phyloP scores from a whole-genome alignment of 305 asterid species.

The Nicotiana rustica region DNA sequence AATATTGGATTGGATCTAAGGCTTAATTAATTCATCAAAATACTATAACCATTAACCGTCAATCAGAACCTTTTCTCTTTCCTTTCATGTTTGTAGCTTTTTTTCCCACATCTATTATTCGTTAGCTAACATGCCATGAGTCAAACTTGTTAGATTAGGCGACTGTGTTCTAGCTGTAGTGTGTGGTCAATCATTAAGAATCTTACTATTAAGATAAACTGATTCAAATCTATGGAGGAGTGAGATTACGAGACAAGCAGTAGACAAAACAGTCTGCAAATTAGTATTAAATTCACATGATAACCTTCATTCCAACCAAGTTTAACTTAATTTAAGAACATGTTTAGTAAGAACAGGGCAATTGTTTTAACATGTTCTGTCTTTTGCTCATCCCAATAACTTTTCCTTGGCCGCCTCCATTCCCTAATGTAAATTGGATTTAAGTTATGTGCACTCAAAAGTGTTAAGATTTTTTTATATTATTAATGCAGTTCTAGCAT shows the following conservation, averaged over 20 bases:
- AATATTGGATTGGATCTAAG: not conserved
- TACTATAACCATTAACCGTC: not conserved
- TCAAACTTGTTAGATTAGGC: not conserved
- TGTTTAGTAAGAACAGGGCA: constrained; percentile 51
- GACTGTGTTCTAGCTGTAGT: not conserved
- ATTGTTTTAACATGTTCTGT: constrained; percentile 53
- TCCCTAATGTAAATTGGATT: not conserved
- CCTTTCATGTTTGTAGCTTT: not conserved
- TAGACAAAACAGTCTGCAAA: constrained; percentile 35
- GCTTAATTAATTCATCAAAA: not conserved
- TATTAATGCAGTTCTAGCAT: too few relatives aligned
- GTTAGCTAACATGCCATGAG: not conserved
- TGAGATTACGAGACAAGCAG: constrained; percentile 37
- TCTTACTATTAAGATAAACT: constrained; percentile 1
- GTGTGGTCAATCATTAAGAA: constrained; percentile 12
- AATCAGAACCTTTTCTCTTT: not conserved
- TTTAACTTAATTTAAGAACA: constrained; percentile 37
- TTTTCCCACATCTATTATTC: not conserved
- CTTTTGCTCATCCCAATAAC: constrained; percentile 40
- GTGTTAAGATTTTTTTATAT: too few relatives aligned
- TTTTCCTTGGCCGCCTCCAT: not conserved
- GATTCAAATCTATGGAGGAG: constrained; percentile 10
- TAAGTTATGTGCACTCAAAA: not conserved
- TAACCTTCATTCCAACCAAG: constrained; percentile 41
- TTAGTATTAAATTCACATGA: constrained; percentile 34